phyloP scores from a whole-genome alignment of 192 early-diverging fungal species.

The Phlyctochytrium planicorne region DNA sequence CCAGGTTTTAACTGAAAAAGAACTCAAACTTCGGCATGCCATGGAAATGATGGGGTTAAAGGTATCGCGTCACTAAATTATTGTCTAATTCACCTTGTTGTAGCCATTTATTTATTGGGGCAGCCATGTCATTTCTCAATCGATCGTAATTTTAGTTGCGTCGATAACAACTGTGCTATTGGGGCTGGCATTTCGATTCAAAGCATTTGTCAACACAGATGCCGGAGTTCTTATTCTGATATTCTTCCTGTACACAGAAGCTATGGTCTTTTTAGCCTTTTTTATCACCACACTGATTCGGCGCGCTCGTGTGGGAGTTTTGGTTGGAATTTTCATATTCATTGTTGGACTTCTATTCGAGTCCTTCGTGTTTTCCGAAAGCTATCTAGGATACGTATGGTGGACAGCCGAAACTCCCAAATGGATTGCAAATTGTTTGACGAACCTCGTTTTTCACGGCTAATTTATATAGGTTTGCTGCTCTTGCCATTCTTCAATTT shows the following conservation, averaged over 20 bases:
- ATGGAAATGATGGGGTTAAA: constrained; percentile 64
- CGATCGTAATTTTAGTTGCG: constrained; percentile 41
- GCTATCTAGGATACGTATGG: constrained; percentile 34
- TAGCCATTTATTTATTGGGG: constrained; percentile 51
- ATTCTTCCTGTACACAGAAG: constrained; percentile 60
- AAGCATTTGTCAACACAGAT: constrained; percentile 48
- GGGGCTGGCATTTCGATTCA: constrained; percentile 55
- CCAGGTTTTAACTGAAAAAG: constrained; percentile 61
- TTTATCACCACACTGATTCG: constrained; percentile 59
- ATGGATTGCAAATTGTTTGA: constrained; percentile 31
- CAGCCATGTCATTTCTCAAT: constrained; percentile 47
- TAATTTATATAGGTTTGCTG: constrained; percentile 35
- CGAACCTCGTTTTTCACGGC: constrained; percentile 33
- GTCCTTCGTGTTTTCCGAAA: constrained; percentile 35
- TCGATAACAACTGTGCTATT: constrained; percentile 48
- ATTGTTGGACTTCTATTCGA: constrained; percentile 65
- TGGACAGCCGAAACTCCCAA: constrained; percentile 34
- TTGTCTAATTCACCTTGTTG: constrained; percentile 11
- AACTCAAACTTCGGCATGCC: constrained; percentile 51
- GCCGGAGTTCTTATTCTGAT: constrained; percentile 42
- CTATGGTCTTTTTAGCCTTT: constrained; percentile 60
- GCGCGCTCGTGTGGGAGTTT: constrained; percentile 44
- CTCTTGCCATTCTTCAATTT: constrained; percentile 42
- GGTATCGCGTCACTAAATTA: not conserved
- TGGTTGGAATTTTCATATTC: constrained; percentile 69